Evolutionary conservation across 306 rosid species (phyloP), one percentile per base, ranked within the genome.

Genomic region (Fragaria iinumae): DNA sequence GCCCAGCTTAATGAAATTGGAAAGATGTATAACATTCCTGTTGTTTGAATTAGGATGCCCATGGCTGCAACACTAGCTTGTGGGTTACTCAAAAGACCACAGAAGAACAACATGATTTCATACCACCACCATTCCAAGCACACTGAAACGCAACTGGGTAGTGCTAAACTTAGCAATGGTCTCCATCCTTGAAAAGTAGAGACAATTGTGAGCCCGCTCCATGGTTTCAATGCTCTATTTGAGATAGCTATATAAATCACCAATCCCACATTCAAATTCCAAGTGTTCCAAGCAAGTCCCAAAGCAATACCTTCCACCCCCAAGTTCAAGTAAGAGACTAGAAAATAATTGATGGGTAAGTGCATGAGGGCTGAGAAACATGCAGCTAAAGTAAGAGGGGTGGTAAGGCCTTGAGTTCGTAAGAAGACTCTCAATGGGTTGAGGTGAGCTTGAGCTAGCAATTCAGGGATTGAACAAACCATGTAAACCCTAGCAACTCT

Each of bases 81-180:
- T 12, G 98, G 96, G 57, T 90, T 84, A 4, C 84, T 85, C 25
- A 91, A 77, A 6, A 88, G 38, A 5, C 97, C 97, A 74, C 98
- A 91, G 17, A 91, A 77, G 56, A 91, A 87, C 65, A 93, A 55
- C 97, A 95, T 90, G 17, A 95, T 88, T 81, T 95, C 98, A 34
- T 93, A 93, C 83, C 97, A 91, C 98, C 98, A 91, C 97, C 96
- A 91, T 71, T 89, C 98, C 82, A 95, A 81, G 81, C 98, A 95
- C 60, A 91, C 82, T 0, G 98, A 86, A 6, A 86, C 45, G 29
- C 93, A 86, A 67, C 96, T 91, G 1, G 96, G 98, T n/a, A 93
- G 67, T 29, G 97, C 93, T 23, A 93, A 76, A 0, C 81, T 89
- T 43, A 91, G 76, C 70, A 93, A 63, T 23, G 97, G 98, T 52